Conservation (phyloP, 768 basidiomycete genomes). For the Suillus placidus region DNA sequence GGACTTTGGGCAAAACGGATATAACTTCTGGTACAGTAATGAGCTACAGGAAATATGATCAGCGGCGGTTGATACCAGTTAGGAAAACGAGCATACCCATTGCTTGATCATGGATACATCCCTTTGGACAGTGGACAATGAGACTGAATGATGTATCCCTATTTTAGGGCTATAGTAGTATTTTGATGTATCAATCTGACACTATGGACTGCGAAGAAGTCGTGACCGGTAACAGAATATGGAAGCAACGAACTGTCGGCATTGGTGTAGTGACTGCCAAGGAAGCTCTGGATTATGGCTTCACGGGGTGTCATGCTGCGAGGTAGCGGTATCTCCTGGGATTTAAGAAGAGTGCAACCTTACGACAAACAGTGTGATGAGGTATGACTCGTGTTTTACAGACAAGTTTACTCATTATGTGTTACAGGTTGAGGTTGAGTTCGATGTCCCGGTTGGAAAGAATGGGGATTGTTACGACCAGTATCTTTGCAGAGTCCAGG, state of each 20-base stretch:
- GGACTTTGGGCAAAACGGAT: slow-evolving; percentile 79
- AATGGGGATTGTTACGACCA: slow-evolving; percentile 99
- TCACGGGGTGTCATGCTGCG: slow-evolving; percentile 97
- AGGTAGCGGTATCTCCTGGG: slow-evolving; percentile 94
- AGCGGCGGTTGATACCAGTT: background rate
- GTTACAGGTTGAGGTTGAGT: slow-evolving; percentile 84
- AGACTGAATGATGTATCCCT: too few relatives aligned
- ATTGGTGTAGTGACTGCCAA: slow-evolving; percentile 91
- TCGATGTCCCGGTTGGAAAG: slow-evolving; percentile 95
- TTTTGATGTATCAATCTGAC: too few relatives aligned
- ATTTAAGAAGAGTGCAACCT: slow-evolving; percentile 86
- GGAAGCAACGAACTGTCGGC: slow-evolving; percentile 93
- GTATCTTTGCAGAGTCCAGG: slow-evolving; percentile 96
- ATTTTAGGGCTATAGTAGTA: too few relatives aligned
- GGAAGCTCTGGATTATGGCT: slow-evolving; percentile 88
- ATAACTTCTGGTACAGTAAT: slow-evolving; percentile 86
- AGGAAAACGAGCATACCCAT: slow-evolving; percentile 54
- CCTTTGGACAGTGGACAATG: too few relatives aligned
- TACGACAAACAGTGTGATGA: slow-evolving; percentile 98
- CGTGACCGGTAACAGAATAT: slow-evolving; percentile 95
- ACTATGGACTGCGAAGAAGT: slow-evolving; percentile 71
- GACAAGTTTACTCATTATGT: background rate
- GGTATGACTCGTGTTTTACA: slow-evolving; percentile 41
- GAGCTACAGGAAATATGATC: slow-evolving; percentile 50
- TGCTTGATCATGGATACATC: too few relatives aligned